Conservation (phyloP, 23 red algal genomes). For the Gracilaria caudata region DNA sequence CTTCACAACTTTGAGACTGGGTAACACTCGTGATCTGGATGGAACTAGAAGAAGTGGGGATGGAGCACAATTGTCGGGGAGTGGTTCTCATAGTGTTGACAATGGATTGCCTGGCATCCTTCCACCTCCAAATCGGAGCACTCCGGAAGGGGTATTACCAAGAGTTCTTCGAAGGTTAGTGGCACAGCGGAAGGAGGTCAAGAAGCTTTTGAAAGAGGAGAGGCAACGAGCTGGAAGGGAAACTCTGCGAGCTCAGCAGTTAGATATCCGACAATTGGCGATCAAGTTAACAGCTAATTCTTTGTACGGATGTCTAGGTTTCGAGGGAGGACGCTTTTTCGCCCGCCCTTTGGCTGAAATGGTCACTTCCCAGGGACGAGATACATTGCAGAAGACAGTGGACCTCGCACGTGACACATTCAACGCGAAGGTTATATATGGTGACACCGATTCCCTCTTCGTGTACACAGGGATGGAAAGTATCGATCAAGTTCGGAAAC, state of each 20-base stretch:
- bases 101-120: neutral
- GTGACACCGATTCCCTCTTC: constrained; percentile 97
- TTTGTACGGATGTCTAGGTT: constrained; percentile 96
- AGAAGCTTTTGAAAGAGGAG: constrained; percentile 72
- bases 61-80: neutral
- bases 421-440: constrained; percentile 89
- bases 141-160: constrained; percentile 80
- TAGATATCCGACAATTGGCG: constrained; percentile 88
- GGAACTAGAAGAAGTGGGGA: neutral
- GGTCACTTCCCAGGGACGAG: constrained; percentile 86
- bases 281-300: constrained; percentile 98
- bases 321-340: constrained; percentile 82
- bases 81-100: neutral
- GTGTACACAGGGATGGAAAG: constrained; percentile 85
- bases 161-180: constrained; percentile 90
- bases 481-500: constrained; percentile 60
- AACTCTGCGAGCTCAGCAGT: constrained; percentile 55
- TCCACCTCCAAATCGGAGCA: constrained; percentile 14
- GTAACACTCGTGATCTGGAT: neutral
- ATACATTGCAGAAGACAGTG: constrained; percentile 89
- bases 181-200: constrained; percentile 75
- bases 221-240: constrained; percentile 40
- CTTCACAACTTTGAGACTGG: constrained; percentile 89
- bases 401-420: constrained; percentile 80
- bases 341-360: constrained; percentile 87